Conservation (phyloP, 1,284 basidiomycete genomes). For the Abortiporus biennis region DNA sequence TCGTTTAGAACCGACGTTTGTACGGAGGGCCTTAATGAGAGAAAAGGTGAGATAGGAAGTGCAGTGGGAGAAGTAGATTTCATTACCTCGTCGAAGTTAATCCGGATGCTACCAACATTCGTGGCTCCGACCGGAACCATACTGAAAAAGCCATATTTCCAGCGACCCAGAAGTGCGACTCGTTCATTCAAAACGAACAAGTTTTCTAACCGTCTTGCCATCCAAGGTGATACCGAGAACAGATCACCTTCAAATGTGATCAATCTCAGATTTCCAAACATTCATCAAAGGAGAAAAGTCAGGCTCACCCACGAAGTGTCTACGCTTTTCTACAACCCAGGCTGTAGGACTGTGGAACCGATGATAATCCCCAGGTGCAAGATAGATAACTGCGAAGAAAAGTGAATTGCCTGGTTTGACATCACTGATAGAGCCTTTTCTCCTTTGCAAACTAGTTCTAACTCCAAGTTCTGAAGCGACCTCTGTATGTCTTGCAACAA, state of each 20-base stretch:
- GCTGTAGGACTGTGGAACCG: constrained; percentile 94
- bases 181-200: constrained; percentile 97
- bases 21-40: constrained; percentile 61
- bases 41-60: background rate
- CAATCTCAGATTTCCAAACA: too few species aligned
- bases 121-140: constrained; percentile 99
- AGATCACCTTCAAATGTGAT: constrained; percentile 83
- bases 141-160: constrained; percentile 94
- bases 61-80: constrained; percentile 3
- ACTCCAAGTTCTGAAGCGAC: constrained; percentile 68
- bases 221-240: constrained; percentile 95
- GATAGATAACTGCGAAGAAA: constrained; percentile 94
- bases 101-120: constrained; percentile 94
- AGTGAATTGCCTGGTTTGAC: constrained; percentile 74
- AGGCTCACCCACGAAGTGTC: constrained; percentile 84
- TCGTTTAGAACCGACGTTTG: constrained; percentile 65
- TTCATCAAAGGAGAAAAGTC: background rate
- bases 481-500: constrained; percentile 56
- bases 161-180: constrained; percentile 92
- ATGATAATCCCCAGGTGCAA: constrained; percentile 98
- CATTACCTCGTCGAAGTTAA: constrained; percentile 88
- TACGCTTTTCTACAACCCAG: constrained; percentile 94
- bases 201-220: constrained; percentile 89
- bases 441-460: constrained; percentile 34
- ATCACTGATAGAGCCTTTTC: constrained; percentile 35